A percentile compares a stretch with the other conserved stretches of the same genome.
phyloP scores from a whole-genome alignment of 1,139 yeast species.

The Hyphopichia wangnamkhiaoensis region DNA sequence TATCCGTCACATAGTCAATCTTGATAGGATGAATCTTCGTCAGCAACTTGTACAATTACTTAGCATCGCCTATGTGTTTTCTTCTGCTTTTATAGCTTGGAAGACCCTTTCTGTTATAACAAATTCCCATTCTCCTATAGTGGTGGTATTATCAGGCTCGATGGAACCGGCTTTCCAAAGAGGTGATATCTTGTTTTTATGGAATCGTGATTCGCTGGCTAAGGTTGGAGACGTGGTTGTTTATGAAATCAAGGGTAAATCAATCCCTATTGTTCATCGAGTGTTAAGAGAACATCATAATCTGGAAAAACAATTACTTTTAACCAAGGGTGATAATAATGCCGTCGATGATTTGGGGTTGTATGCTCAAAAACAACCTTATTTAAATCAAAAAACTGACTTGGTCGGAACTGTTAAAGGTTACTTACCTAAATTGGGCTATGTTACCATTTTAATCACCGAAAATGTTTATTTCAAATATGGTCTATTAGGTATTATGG shows the following conservation, averaged over 20 bases:
- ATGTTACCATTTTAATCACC: slow-evolving; percentile 87
- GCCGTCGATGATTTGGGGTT: slow-evolving; percentile 87
- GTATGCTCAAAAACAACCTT: slow-evolving; percentile 75
- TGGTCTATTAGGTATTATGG: slow-evolving; percentile 68
- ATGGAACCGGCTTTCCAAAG: slow-evolving; percentile 99
- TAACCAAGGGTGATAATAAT: slow-evolving; percentile 97
- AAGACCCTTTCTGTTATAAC: slow-evolving; percentile 76
- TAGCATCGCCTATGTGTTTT: slow-evolving; percentile 72
- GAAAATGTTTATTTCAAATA: slow-evolving; percentile 80
- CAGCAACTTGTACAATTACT: slow-evolving; percentile 58
- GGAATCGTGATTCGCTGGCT: slow-evolving; percentile 74
- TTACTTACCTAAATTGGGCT: slow-evolving; percentile 89
- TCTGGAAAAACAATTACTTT: slow-evolving; percentile 62
- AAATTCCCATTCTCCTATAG: slow-evolving; percentile 90
- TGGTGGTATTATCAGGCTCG: slow-evolving; percentile 95
- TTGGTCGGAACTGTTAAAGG: slow-evolving; percentile 90
- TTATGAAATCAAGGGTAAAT: slow-evolving; percentile 78
- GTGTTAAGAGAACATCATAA: slow-evolving; percentile 80
- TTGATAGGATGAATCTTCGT: slow-evolving; percentile 47
- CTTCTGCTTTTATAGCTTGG: slow-evolving; percentile 93
- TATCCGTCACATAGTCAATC: too few species aligned
- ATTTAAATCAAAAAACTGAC: slow-evolving; percentile 74
- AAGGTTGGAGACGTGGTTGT: slow-evolving; percentile 95
- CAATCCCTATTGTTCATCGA: slow-evolving; percentile 94
- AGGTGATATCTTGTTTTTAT: slow-evolving; percentile 88